Evolutionary conservation across 2,329 filamentous ascomycete species (phyloP), one percentile per base, ranked within the genome.

Genomic region (Talaromyces sp.): DNA sequence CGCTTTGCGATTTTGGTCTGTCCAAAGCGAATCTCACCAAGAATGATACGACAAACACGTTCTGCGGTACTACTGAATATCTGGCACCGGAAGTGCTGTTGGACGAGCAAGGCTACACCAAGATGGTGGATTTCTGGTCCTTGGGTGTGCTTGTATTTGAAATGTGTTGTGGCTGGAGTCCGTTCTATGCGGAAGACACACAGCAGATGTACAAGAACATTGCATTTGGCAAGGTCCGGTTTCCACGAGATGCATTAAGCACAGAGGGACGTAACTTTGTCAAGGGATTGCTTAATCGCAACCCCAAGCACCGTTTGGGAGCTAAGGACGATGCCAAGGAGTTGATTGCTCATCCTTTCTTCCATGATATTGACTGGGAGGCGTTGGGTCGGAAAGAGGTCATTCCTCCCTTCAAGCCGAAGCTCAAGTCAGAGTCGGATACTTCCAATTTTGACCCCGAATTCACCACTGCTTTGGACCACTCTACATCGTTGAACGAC

Each of bases 171-270:
- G 95, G 95, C 39, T 99, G 95, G 95, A 97, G 93, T 73, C 95
- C 95, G 0, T 99, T 99, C 80, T 99, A 98, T 72, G 95, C 95
- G 64, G 95, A 99, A 74, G 95, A 99, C 75, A 99, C 95, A 0
- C 95, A 99, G 79, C 95, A 99, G 78, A 99, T 99, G 95, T 99
- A 99, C 83, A 99, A 99, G 84, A 99, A 99, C 81, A 99, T 99
- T 76, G 95, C 95, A 0, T 99, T 99, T 74, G 95, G 95, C 75
- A 99, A 99, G 77, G 95, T 99, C 65, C 87, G 95, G 67, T 99
- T 99, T 77, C 95, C 95, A 8, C 87, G 93, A 69, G 95, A 99
- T 77, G 96, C 95, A 1, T 82, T 99, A 37, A 97, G 93, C 67
- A 90, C 93, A 47, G 95, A 99, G 78, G 95, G 95, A 66, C 88